Percentiles rank a stretch among this genome's conserved stretches.
Conservation (phyloP, 441 rosid species). For the Populus hybrid region DNA sequence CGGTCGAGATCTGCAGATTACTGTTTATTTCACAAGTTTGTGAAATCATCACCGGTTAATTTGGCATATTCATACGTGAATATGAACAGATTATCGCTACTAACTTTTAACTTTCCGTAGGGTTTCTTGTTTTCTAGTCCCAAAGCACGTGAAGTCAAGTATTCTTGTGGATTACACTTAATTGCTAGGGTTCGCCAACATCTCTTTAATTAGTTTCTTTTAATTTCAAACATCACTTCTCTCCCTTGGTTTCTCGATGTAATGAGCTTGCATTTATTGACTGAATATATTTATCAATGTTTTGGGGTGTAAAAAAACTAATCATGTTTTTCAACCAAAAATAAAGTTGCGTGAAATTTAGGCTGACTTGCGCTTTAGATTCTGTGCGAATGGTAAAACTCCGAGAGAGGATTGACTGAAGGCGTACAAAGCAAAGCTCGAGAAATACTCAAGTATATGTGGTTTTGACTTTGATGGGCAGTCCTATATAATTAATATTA, state of each 20-base stretch:
- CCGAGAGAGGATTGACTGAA: neutral
- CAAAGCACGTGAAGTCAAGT: neutral
- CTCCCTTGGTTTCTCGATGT: neutral
- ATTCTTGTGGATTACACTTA: neutral
- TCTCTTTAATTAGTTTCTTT: neutral
- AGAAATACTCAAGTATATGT: conserved; percentile 24
- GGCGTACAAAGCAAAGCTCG: conserved; percentile 22
- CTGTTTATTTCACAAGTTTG: neutral
- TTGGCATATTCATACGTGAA: neutral
- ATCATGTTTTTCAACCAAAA: neutral
- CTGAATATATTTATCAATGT: neutral
- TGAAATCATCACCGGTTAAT: neutral
- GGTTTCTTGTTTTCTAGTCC: neutral
- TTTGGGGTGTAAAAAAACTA: neutral
- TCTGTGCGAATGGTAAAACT: neutral
- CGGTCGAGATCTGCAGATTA: conserved; percentile 23
- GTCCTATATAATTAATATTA: neutral
- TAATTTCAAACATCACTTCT: neutral
- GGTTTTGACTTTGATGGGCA: conserved; percentile 34
- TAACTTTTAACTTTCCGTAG: neutral
- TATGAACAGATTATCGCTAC: neutral
- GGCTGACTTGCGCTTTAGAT: neutral
- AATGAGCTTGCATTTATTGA: neutral
- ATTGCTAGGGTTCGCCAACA: neutral
- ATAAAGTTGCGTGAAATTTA: neutral